Evolutionary conservation across 2,329 filamentous ascomycete genomes (phyloP).

Genomic region (Zymoseptoria tritici): DNA sequence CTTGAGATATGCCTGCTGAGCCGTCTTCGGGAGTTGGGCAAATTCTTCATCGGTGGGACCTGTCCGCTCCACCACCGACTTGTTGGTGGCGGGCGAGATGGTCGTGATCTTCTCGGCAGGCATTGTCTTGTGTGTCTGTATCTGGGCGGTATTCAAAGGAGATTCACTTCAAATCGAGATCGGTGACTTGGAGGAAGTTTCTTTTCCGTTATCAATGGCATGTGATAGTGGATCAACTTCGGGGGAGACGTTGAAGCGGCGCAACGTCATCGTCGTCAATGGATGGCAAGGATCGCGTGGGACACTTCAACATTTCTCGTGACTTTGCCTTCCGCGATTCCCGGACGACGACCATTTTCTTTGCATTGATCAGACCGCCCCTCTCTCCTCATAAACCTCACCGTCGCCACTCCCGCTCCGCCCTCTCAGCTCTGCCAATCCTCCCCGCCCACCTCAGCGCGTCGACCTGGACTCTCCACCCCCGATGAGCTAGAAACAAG

Average conservation of each 20-base stretch:
- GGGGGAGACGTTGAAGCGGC: background rate
- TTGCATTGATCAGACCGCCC: background rate
- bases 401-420: background rate
- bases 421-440: background rate
- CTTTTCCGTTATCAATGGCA: background rate
- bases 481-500: constrained; percentile 14
- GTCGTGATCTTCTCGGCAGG: constrained; percentile 58
- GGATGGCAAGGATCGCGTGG: background rate
- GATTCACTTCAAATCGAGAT: background rate
- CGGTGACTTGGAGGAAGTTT: background rate
- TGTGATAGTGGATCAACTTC: background rate
- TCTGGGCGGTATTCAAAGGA: background rate
- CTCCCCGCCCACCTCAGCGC: background rate
- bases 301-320: background rate
- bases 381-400: background rate
- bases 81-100: constrained; percentile 84
- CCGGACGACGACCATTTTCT: background rate
- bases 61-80: constrained; percentile 70
- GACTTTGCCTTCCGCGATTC: background rate
- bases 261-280: background rate
- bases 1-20: constrained; percentile 66
- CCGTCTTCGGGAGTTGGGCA: constrained; percentile 60
- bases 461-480: constrained; percentile 1
- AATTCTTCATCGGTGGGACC: constrained; percentile 66
- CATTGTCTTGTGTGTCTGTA: constrained; percentile 35